Evolutionary conservation across 768 basidiomycete species (phyloP).

Genomic region (Termitomyces sp.): DNA sequence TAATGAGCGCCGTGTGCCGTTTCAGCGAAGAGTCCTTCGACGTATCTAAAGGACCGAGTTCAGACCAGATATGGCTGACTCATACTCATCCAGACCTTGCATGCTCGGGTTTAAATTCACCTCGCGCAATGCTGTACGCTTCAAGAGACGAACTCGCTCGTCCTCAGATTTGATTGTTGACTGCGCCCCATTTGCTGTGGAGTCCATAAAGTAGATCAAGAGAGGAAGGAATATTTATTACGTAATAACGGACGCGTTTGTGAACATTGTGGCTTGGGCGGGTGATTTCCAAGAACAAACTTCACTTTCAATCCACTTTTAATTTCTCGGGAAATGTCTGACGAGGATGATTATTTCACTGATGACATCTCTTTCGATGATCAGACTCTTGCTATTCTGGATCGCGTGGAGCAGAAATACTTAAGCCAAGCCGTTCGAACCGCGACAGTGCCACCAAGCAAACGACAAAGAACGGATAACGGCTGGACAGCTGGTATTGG

Average conservation of each 20-base stretch:
- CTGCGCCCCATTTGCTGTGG: slow-evolving; percentile 19
- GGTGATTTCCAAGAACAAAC: background rate
- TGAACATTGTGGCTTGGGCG: background rate
- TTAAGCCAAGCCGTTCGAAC: slow-evolving; percentile 20
- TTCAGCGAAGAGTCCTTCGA: slow-evolving; percentile 91
- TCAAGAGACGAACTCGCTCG: slow-evolving; percentile 45
- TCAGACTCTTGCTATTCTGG: slow-evolving; percentile 53
- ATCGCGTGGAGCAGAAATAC: slow-evolving; percentile 50
- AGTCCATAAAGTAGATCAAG: slow-evolving; percentile 23
- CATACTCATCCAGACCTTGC: slow-evolving; percentile 32
- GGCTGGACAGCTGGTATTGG: slow-evolving; percentile 36
- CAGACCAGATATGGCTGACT: background rate
- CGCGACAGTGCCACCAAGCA: slow-evolving; percentile 30
- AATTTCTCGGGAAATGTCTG: slow-evolving; percentile 39
- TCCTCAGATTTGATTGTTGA: slow-evolving; percentile 31
- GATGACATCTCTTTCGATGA: slow-evolving; percentile 66
- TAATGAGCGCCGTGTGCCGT: slow-evolving; percentile 93
- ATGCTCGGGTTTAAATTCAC: slow-evolving; percentile 44
- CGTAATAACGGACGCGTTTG: slow-evolving; percentile 6
- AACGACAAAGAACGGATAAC: slow-evolving; percentile 49
- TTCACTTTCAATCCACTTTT: background rate
- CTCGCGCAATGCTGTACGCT: slow-evolving; percentile 54
- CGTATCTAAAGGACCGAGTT: slow-evolving; percentile 40
- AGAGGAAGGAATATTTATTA: slow-evolving; percentile 5
- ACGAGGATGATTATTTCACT: slow-evolving; percentile 60